Evolutionary conservation across 2,329 filamentous ascomycete genomes (phyloP), one percentile per base, ranked within the genome.

Genomic region (Apiospora saccharicola): DNA sequence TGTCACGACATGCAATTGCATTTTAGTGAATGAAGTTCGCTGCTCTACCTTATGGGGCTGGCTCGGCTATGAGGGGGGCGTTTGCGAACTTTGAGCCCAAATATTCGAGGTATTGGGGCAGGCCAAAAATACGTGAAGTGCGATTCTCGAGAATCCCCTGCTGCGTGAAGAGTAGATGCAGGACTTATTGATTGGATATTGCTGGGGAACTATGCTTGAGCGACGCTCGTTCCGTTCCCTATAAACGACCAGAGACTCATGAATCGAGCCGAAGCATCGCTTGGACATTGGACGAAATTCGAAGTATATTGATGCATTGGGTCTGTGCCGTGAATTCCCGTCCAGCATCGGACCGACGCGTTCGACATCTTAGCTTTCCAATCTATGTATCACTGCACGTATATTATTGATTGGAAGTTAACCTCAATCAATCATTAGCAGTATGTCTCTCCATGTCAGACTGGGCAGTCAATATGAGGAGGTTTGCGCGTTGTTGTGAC

Each of bases 261-360:
- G 57, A 64, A 41, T 64, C 34, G 22, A n/a, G 41, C 34, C 57
- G 19, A 64, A 64, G 57, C 22, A 64, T 64, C 57, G 57, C 57
- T 64, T 64, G 57, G 57, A 41, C 34, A 41, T 64, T 41, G 57
- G 34, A 12, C 30, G 53, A 41, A 41, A 64, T 41, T 41, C 41
- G 34, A 64, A 41, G 57, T 64, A 22, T 49, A 61, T 61, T 61
- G 34, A 64, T 64, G 57, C n/a, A n/a, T n/a, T 34, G 30, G 57
- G 57, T 64, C 57, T 64, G 57, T 64, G 57, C 57, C 22, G 16
- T 14, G 13, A 37, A 37, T 37, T 22, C 53, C 30, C 30, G n/a
- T 64, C 34, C 57, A n/a, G 57, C 57, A 41, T 41, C 57, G 57
- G 34, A 41, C 34, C 34, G 30, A 64, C 37, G 57, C 22, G 13